Evolutionary conservation across 2,329 filamentous ascomycete genomes (phyloP), one percentile per base, ranked within the genome.

Genomic region (Parastagonospora avenae): DNA sequence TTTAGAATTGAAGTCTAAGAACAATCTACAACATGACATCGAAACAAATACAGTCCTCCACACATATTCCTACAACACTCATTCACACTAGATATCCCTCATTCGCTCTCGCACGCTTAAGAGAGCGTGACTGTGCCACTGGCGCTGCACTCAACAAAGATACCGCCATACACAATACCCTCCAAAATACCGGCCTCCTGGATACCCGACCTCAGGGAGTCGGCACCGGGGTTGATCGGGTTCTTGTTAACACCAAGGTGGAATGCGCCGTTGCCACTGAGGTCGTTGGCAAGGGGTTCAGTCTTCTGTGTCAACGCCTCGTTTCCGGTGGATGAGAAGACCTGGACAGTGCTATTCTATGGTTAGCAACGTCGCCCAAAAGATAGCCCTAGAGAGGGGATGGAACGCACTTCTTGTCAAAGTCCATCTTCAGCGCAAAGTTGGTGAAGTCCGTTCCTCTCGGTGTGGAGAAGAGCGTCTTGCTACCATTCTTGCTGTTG

Each of bases 171-270:
- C 2, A 56, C 45, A 2, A 61, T 42, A 15, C 57, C 55, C 43
- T 61, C 57, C 33, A 51, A 29, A 14, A 61, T 61, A 1, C 53
- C 55, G 30, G 24, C 39, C 27, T 48, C 50, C 39, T 61, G 57
- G 36, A 59, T 52, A 6, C 57, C 57, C 4, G 32, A n/a, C 24
- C 55, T 43, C 24, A 59, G 38, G 12, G 45, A 19, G 32, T 61
- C 57, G 4, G 24, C 50, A 24, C 57, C 57, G 2, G 57, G 55
- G 32, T 55, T 37, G 8, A 40, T 54, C 7, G 57, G 57, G 37
- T 60, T 60, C 48, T 60, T 60, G 37, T 57, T 57, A 10, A 55
- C 24, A 9, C 57, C 57, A 46, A 60, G 58, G 32, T 60, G 57
- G 15, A 57, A 42, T 6, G 36, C 37, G 9, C 57, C 57, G 39